Evolutionary conservation across 2,329 filamentous ascomycete species (phyloP).

Genomic region (Colletotrichum limetticola): DNA sequence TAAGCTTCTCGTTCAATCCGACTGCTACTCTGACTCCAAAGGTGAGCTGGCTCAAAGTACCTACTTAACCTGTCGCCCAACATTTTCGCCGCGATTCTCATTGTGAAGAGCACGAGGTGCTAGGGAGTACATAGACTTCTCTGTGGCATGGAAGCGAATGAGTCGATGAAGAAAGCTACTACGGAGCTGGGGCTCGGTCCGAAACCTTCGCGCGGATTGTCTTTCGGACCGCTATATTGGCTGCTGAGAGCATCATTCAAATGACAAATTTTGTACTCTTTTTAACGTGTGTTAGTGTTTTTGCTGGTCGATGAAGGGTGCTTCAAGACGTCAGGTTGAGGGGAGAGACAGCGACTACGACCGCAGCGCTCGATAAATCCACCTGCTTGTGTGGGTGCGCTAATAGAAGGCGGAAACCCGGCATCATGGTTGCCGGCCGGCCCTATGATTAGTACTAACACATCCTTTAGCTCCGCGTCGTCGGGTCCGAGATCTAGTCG

Average conservation of each 20-base stretch:
- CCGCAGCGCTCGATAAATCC: too few relatives aligned
- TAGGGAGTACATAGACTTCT: not conserved
- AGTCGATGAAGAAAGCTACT: not conserved
- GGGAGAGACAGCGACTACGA: too few relatives aligned
- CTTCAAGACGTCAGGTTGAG: too few relatives aligned
- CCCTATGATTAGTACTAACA: not conserved
- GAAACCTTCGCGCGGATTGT: not conserved
- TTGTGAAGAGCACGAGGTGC: too few relatives aligned
- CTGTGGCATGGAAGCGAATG: too few relatives aligned
- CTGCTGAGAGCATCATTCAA: not conserved
- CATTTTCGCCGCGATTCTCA: not conserved
- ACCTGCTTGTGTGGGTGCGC: not conserved
- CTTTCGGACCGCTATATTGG: conserved; percentile 36
- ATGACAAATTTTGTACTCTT: too few relatives aligned
- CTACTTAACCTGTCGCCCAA: not conserved
- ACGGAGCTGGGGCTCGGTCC: not conserved
- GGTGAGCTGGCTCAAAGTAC: not conserved
- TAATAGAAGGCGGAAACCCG: not conserved
- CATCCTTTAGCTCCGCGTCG: not conserved
- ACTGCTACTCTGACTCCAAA: not conserved
- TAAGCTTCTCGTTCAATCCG: too few relatives aligned
- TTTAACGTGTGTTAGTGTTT: not conserved
- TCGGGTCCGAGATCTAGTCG: not conserved
- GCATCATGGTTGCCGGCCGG: too few relatives aligned
- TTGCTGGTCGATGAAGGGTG: not conserved